A percentile compares a stretch with the other conserved stretches of the same genome.
These are phyloP conservation scores for Debaryomyces sp. DNA, from an alignment of 1,139 yeast genomes.

Conservation along the genomic window DNA sequence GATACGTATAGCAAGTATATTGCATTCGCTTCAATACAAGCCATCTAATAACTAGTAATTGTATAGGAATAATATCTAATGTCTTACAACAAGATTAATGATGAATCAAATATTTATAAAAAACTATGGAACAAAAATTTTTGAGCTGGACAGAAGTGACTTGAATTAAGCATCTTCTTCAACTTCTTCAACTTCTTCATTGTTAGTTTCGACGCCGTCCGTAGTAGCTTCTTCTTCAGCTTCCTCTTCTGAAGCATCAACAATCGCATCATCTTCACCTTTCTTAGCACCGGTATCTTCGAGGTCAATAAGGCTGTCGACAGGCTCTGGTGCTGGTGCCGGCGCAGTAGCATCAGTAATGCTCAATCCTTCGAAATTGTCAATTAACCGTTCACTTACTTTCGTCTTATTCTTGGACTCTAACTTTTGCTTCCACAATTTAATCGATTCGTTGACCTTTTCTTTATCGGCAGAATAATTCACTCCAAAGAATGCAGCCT, in stretches of 20 bases:
- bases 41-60: slow-evolving; percentile 4
- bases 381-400: slow-evolving; percentile 62
- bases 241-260: slow-evolving; percentile 11
- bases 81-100: slow-evolving; percentile 1
- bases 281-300: slow-evolving; percentile 23
- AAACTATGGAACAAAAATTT: slow-evolving; percentile 6
- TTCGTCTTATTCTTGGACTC: slow-evolving; percentile 51
- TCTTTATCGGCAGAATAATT: slow-evolving; percentile 63
- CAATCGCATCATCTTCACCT: slow-evolving; percentile 7
- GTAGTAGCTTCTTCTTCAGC: slow-evolving; percentile 16
- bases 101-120: slow-evolving; percentile 5
- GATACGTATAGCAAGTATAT: neutral
- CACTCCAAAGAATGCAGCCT: slow-evolving; percentile 80
- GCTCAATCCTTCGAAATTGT: slow-evolving; percentile 33
- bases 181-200: no score
- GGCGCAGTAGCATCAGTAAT: slow-evolving; percentile 14
- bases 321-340: slow-evolving; percentile 14
- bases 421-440: slow-evolving; percentile 68
- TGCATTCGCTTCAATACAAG: neutral
- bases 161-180: slow-evolving; percentile 13
- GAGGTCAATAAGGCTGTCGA: slow-evolving; percentile 33
- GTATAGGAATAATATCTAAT: neutral
- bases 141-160: neutral
- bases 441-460: slow-evolving; percentile 49
- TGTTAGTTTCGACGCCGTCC: no score